Conservation (phyloP, 805 yeast genomes). For the Hermanozyma aechmeae region DNA sequence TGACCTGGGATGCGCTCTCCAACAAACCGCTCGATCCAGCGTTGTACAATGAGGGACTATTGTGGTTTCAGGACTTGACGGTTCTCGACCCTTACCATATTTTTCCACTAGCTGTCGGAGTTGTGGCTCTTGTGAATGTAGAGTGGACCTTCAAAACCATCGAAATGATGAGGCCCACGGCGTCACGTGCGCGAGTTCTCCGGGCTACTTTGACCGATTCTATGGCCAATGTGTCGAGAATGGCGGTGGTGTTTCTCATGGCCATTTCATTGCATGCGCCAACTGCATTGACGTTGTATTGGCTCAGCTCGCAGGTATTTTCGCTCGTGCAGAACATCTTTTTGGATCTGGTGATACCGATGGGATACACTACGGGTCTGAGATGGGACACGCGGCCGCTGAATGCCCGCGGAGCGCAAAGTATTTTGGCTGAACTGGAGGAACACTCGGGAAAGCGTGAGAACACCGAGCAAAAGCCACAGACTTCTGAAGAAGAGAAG, state of each 20-base stretch:
- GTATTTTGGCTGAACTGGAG: no score
- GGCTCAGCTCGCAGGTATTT: conserved; percentile 78
- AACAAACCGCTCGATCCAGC: conserved; percentile 41
- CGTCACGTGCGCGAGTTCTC: conserved; percentile 31
- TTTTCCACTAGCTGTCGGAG: conserved; percentile 66
- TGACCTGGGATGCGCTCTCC: conserved; percentile 32
- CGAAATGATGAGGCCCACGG: conserved; percentile 33
- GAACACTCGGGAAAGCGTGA: no score
- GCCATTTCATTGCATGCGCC: conserved; percentile 84
- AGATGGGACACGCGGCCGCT: no score
- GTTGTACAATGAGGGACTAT: conserved; percentile 43
- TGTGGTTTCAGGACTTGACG: conserved; percentile 56
- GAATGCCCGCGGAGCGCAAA: no score
- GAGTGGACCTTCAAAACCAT: conserved; percentile 75
- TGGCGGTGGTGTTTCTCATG: conserved; percentile 73
- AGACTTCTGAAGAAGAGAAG: no score
- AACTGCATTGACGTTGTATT: conserved; percentile 69
- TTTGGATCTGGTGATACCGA: conserved; percentile 59
- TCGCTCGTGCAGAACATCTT: conserved; percentile 70
- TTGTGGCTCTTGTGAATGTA: conserved; percentile 62
- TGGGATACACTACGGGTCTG: conserved; percentile 37
- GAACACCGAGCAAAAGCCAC: no score
- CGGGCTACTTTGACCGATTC: conserved; percentile 56
- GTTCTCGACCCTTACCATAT: conserved; percentile 51
- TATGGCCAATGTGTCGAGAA: conserved; percentile 59